These are phyloP conservation scores for Coemansia sp. DNA, from an alignment of 192 early-diverging fungal genomes.

Conservation along the genomic window DNA sequence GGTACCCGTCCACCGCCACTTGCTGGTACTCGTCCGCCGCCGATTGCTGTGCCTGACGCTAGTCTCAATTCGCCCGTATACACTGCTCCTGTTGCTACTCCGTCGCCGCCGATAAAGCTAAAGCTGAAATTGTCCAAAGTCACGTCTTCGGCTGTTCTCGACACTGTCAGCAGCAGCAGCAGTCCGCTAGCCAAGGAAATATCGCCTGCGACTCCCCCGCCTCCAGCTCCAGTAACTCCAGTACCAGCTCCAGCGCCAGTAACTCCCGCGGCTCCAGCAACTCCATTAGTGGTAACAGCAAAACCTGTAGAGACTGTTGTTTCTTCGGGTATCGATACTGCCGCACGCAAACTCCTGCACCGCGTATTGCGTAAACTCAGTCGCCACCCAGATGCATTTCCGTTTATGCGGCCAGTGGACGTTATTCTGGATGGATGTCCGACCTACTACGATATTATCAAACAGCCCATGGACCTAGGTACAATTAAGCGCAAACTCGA, in stretches of 20 bases:
- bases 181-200: conserved; percentile 11
- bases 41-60: conserved; percentile 17
- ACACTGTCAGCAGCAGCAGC: conserved; percentile 25
- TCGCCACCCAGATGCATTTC: conserved; percentile 58
- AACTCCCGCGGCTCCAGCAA: neutral
- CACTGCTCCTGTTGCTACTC: neutral
- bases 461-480: conserved; percentile 69
- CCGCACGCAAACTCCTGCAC: conserved; percentile 22
- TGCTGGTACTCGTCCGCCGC: conserved; percentile 45
- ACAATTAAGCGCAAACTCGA: conserved; percentile 59
- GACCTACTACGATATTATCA: conserved; percentile 65
- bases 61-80: conserved; percentile 32
- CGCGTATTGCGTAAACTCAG: conserved; percentile 53
- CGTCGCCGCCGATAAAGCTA: conserved; percentile 36
- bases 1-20: conserved; percentile 13
- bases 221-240: neutral
- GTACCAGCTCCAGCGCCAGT: neutral
- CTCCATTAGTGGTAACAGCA: neutral
- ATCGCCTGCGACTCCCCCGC: neutral
- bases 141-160: conserved; percentile 10
- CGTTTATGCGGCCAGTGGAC: conserved; percentile 68
- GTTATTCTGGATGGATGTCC: conserved; percentile 64
- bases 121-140: conserved; percentile 41
- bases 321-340: neutral
- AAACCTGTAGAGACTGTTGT: neutral